Conservation (phyloP, 2,329 filamentous ascomycete species). For the Monilinia laxa region DNA sequence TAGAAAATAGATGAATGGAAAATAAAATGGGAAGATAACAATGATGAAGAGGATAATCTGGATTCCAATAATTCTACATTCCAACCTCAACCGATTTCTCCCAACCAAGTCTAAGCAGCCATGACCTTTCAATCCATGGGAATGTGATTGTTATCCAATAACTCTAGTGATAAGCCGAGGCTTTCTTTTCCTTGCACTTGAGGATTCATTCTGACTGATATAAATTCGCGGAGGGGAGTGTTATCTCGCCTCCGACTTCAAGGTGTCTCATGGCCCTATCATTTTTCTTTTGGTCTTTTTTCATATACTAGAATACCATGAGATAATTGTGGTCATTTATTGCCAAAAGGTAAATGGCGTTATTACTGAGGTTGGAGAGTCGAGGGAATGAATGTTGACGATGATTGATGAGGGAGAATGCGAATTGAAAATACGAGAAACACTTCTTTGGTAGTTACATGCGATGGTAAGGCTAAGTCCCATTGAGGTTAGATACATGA, state of each 20-base stretch:
- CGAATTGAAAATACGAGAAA: not conserved
- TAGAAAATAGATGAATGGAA: not conserved
- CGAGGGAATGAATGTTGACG: not conserved
- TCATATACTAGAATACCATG: not conserved
- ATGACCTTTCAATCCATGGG: not conserved
- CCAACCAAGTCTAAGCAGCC: not conserved
- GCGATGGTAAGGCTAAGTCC: not conserved
- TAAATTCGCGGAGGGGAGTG: not conserved
- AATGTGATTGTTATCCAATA: not conserved
- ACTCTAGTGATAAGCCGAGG: constrained; percentile 9
- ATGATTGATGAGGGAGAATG: no score
- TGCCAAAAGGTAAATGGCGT: not conserved
- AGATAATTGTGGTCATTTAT: not conserved
- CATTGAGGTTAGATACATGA: not conserved
- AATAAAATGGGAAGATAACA: not conserved
- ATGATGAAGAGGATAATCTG: not conserved
- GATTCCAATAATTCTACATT: constrained; percentile 10
- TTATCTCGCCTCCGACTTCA: not conserved
- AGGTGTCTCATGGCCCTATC: not conserved
- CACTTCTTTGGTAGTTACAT: not conserved
- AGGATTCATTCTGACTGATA: not conserved
- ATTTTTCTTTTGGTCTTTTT: not conserved
- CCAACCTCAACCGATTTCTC: not conserved
- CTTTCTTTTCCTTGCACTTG: constrained; percentile 1
- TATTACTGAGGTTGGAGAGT: not conserved